Evolutionary conservation across 306 rosid genomes (phyloP), one percentile per base, ranked within the genome.

Genomic region (Aeschynomene evenia): DNA sequence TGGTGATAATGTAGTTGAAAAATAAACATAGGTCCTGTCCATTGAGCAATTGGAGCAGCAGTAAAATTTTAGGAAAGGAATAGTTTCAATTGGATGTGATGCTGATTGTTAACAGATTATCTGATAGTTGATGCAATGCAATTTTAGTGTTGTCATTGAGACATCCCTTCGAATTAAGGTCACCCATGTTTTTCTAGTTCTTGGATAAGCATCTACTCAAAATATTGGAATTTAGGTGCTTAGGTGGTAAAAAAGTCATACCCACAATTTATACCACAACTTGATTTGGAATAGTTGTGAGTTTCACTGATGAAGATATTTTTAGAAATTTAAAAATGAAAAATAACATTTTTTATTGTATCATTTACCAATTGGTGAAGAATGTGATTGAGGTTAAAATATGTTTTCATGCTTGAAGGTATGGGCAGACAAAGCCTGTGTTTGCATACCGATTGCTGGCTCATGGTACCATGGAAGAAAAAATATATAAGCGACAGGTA

Each of bases 401-500:
- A 71, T 15, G 3, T n/a, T 31, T 74, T 55, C 29, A 39, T 70
- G 18, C 68, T 56, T 81, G 74, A 82, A 94, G 98, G 85, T 94
- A 94, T 72, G 98, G 98, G 66, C 98, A 94, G 90, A 86, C 40
- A 77, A 94, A 94, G 75, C 98, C 98, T 0, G 98, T 94, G 71
- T 94, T 88, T 72, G 98, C 97, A 66, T 94, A 94, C 79, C 84
- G 98, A 70, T 74, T 94, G 83, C 83, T 94, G 88, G 98, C 98
- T 14, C 97, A 94, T 81, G 92, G 92, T 79, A 94, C 98, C 21
- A 94, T 94, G 97, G 98, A 94, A 85, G 98, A 94, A 62, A 94
- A 94, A 79, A 94, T 94, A 75, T 94, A 94, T 53, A 94, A 94
- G 83, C 98, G 98, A 54, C 98, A 94, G 96, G 98, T 88, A 71